Base-by-base conservation (phyloP, 1,284 basidiomycete genomes). In the Ceratobasidium sp. region DNA sequence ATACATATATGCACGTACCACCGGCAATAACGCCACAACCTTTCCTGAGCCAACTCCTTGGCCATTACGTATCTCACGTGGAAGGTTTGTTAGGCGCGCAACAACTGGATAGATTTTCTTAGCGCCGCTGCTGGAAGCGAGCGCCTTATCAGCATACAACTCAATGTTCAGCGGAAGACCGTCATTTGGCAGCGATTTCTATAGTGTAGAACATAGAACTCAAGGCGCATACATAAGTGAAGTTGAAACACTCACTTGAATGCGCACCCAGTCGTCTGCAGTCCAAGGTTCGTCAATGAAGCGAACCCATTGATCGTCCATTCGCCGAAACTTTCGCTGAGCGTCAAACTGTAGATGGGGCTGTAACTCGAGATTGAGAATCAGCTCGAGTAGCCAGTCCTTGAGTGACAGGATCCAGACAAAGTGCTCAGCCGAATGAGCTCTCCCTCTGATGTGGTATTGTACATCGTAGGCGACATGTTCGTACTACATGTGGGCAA, bases 271-370 rank as follows among this genome's bases (percentile, higher is more conserved):
- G 15, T 64, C 38, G 9, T 64, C 61, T 0, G 61, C 61, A 2
- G 61, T 64, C 61, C 61, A 64, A 20, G 38, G 61, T 23, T 64
- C 61, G 6, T 64, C 61, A 4, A 64, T 26, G n/a, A 64, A 64
- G 38, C 40, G 61, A 38, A 64, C 38, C 38, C 61, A 64, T 64
- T 42, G 20, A 1, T 40, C 61, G 2, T 20, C 38, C 2, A 23
- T 64, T 40, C 42, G 9, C 0, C 61, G 38, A 17, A 64, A 64
- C 17, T 64, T 64, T 23, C n/a, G 15, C 3, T 44, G 17, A 2
- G 61, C 17, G n/a, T 64, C 61, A 10, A 64, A 64, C 7, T 44
- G 61, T 3, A 64, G 61, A 0, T 64, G 15, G 5, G 42, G 17
- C 61, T 64, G 40, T 7, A 64, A n/a, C 38, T 44, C 13, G 0